Base-by-base conservation (phyloP, 179 eudicot genomes). In the Heliamphora ciliata region DNA sequence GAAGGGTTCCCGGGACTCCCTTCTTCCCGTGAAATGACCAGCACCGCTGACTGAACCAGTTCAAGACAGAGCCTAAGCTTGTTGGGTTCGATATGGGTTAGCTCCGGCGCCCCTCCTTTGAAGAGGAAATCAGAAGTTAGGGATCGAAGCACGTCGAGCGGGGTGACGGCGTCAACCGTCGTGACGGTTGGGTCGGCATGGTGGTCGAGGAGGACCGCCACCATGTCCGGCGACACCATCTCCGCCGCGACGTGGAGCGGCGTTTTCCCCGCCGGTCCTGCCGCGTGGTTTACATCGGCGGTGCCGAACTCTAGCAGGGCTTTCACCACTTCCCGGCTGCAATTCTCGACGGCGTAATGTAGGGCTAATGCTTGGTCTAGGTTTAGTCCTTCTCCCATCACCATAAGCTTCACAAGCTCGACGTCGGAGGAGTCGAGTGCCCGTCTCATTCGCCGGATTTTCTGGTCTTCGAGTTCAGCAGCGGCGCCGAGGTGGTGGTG, bases 141-240 rank as follows among this genome's bases (percentile, higher is more conserved):
- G 59, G 94, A 86, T 66, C 98, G 82, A 0, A 94, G 86, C 1
- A 94, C 87, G 17, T 94, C 98, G n/a, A 93, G 89, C 0, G 98
- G 97, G 8, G 97, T 92, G 54, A 93, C 79, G 0, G 97, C 97
- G 1, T 94, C 98, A 0, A 95, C 87, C 1, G 98, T 95, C 24
- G 96, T 81, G 11, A 91, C 98, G 59, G 90, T 94, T 0, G 98
- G 98, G 82, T 95, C 97, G 0, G 98, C 98, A 40, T 95, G 98
- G 89, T 95, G 98, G 87, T 95, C 98, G 0, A 95, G 88, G 0
- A 95, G 81, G 0, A 95, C 98, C 0, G 98, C 95, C 50, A 95
- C 98, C 98, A 95, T 92, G 81, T 95, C 98, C 0, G 98, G 97
- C 1, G 97, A 94, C 51, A 95, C 98, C 98, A 95, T 94, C 85